A percentile compares a stretch with the other conserved stretches of the same genome.
Conservation (phyloP, 306 rosid genomes). For the Neltuma alba region DNA sequence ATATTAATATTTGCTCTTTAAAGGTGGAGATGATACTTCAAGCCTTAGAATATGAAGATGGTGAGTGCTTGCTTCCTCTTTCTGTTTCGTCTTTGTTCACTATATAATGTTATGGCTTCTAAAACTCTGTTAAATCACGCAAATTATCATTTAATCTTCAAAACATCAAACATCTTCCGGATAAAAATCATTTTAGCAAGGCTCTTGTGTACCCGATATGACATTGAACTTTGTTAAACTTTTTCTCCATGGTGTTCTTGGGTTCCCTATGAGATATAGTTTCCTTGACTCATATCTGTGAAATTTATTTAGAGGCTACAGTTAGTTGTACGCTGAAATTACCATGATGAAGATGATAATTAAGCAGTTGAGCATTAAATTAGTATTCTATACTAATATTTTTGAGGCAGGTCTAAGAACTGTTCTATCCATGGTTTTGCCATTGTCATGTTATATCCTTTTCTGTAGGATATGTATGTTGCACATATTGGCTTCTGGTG, state of each 20-base stretch:
- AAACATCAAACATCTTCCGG: not conserved
- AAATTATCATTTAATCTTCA: slow-evolving; percentile 18
- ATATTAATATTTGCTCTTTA: slow-evolving; percentile 26
- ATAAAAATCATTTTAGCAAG: not conserved
- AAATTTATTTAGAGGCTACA: not conserved
- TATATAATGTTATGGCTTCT: not conserved
- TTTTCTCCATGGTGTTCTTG: not conserved
- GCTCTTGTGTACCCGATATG: not conserved
- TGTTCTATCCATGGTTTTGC: not conserved
- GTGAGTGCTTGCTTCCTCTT: slow-evolving; percentile 42
- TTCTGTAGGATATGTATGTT: not conserved
- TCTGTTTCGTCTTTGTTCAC: slow-evolving; percentile 3
- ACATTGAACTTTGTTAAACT: not conserved
- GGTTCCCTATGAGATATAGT: not conserved
- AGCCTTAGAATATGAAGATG: slow-evolving; percentile 85
- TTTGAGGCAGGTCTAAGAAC: not conserved
- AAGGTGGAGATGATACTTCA: slow-evolving; percentile 96
- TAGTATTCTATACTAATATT: not conserved
- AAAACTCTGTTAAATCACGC: not conserved
- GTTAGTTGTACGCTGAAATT: not conserved
- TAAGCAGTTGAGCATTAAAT: not conserved
- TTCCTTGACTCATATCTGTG: not conserved
- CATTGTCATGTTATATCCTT: not conserved
- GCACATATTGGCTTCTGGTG: not conserved
- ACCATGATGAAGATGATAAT: not conserved